A percentile compares a stretch with the other conserved stretches of the same genome.
Conservation (phyloP, 768 basidiomycete species). For the Podaxis sp. region DNA sequence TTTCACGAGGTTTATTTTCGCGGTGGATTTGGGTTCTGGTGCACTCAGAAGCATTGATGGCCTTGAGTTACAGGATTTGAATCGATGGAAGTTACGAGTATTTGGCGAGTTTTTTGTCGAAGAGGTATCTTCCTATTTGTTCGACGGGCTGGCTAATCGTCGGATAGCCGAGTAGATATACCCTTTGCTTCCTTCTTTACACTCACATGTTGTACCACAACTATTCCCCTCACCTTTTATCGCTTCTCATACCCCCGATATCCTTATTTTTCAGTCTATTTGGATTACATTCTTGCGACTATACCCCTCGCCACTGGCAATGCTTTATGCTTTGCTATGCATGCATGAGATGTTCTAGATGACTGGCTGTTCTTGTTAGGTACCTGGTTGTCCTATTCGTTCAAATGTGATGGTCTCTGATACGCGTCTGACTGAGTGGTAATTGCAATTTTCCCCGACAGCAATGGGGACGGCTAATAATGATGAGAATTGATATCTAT, state of each 20-base stretch:
- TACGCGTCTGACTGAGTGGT: neutral
- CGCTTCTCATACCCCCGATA: neutral
- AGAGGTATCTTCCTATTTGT: conserved; percentile 8
- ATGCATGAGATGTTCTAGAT: conserved; percentile 4
- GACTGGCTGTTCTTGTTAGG: conserved; percentile 3
- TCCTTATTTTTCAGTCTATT: conserved; percentile 10
- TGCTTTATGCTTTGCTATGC: neutral
- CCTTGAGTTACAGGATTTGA: conserved; percentile 1
- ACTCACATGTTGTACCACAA: conserved; percentile 2
- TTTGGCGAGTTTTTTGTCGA: conserved; percentile 10
- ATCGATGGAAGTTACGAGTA: conserved; percentile 9
- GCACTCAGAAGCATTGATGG: conserved; percentile 10
- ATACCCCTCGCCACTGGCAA: conserved; percentile 3
- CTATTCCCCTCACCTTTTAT: neutral
- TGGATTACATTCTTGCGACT: conserved; percentile 4
- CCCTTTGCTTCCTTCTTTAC: neutral
- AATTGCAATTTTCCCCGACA: neutral
- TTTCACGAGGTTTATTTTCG: conserved; percentile 1
- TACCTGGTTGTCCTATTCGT: neutral
- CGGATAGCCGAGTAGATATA: neutral
- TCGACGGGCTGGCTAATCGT: conserved; percentile 13
- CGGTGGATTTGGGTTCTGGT: conserved; percentile 9
- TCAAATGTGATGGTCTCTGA: neutral
- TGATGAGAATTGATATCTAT: neutral
- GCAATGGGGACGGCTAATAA: too few relatives aligned